Evolutionary conservation across 2,329 filamentous ascomycete genomes (phyloP).

Genomic region (Neoscytalidium dimidiatum): DNA sequence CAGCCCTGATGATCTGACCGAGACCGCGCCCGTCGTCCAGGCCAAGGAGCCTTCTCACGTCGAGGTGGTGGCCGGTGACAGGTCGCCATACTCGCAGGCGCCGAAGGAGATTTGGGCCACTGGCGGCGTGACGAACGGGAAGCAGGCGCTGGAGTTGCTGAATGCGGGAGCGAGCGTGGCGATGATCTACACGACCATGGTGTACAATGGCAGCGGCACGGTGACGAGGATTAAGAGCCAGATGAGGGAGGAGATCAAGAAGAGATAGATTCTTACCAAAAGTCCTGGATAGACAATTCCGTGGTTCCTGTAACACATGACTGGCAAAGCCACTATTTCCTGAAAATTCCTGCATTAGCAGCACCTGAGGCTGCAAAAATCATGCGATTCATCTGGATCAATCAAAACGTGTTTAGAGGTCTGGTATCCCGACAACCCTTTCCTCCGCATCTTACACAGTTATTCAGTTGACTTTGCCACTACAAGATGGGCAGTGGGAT

Average conservation of each 20-base stretch:
- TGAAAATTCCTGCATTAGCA: too few relatives aligned
- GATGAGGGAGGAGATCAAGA: slow-evolving; percentile 47
- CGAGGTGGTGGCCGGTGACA: slow-evolving; percentile 29
- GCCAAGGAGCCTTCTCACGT: slow-evolving; percentile 27
- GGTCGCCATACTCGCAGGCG: slow-evolving; percentile 19
- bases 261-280: slow-evolving; percentile 10
- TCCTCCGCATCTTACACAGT: too few relatives aligned
- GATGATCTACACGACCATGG: slow-evolving; percentile 83
- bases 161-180: slow-evolving; percentile 88
- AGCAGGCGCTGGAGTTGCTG: slow-evolving; percentile 77
- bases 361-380: too few relatives aligned
- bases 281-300: background rate
- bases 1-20: slow-evolving; percentile 30
- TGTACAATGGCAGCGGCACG: slow-evolving; percentile 64
- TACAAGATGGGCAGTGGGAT: too few relatives aligned
- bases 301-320: too few relatives aligned
- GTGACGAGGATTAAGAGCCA: slow-evolving; percentile 56
- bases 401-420: too few relatives aligned
- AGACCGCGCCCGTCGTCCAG: slow-evolving; percentile 31
- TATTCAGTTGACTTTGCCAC: too few relatives aligned
- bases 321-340: too few relatives aligned
- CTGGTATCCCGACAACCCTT: too few relatives aligned
- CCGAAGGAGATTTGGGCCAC: slow-evolving; percentile 90
- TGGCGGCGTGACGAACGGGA: slow-evolving; percentile 86
- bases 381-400: too few relatives aligned